A percentile compares a stretch with the other conserved stretches of the same genome.
phyloP scores from a whole-genome alignment of 345 rosid genomes.

The Turnera subulata region DNA sequence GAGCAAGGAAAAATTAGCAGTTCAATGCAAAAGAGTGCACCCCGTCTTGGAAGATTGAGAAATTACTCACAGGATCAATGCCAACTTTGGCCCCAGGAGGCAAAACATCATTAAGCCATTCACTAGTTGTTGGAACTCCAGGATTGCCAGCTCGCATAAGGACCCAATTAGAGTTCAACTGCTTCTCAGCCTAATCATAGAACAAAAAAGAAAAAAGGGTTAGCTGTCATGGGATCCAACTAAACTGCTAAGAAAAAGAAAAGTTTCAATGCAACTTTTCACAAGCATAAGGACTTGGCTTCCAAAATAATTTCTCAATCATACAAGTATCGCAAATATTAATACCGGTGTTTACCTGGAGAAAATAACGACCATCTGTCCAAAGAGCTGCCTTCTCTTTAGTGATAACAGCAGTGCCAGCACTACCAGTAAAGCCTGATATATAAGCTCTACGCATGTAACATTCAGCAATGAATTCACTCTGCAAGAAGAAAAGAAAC shows the following conservation, averaged over 20 bases:
- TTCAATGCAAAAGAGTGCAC: neutral
- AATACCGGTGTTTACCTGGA: conserved; percentile 90
- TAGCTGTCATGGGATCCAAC: neutral
- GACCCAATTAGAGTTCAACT: conserved; percentile 71
- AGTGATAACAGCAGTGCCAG: conserved; percentile 86
- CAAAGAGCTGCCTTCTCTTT: conserved; percentile 91
- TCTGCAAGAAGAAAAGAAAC: conserved; percentile 37
- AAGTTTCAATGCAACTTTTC: neutral
- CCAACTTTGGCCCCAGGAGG: conserved; percentile 87
- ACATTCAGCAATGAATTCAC: conserved; percentile 97
- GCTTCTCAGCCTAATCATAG: conserved; percentile 75
- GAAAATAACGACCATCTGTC: conserved; percentile 98
- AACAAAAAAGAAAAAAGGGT: conserved; percentile 4
- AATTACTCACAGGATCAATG: conserved; percentile 84
- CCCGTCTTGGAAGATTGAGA: conserved; percentile 22
- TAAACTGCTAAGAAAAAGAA: neutral
- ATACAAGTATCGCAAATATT: too few species aligned
- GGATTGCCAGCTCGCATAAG: conserved; percentile 92
- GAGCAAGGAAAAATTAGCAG: too few species aligned
- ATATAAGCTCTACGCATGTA: conserved; percentile 73
- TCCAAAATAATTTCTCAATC: too few species aligned
- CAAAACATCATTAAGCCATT: conserved; percentile 84
- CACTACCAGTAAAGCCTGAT: conserved; percentile 93
- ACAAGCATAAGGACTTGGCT: too few species aligned
- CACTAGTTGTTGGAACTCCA: conserved; percentile 84